Conservation (phyloP, 805 yeast species). For the Tetrapisispora fleetii region DNA sequence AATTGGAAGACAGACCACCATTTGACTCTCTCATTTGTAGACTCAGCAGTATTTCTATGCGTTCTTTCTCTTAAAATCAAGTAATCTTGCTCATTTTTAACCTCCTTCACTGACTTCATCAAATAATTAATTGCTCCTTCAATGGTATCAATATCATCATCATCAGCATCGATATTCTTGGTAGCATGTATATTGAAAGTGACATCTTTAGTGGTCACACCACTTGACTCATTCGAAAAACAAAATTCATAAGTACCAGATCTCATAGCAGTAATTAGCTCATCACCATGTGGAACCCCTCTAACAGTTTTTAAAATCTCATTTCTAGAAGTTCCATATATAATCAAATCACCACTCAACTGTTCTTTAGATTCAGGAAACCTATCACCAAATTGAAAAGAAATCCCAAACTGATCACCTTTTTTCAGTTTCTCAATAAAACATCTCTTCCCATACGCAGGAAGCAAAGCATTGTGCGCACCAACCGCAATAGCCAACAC, state of each 20-base stretch:
- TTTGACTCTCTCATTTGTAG: constrained; percentile 91
- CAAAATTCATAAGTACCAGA: constrained; percentile 79
- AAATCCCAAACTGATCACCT: constrained; percentile 78
- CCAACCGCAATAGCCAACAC: constrained; percentile 4
- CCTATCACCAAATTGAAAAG: constrained; percentile 91
- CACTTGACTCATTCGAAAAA: constrained; percentile 77
- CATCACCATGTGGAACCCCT: constrained; percentile 74
- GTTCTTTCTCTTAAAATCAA: constrained; percentile 93
- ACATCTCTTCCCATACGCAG: constrained; percentile 79
- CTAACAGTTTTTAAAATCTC: constrained; percentile 40
- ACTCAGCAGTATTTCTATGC: constrained; percentile 97
- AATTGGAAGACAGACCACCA: constrained; percentile 97
- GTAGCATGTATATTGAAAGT: constrained; percentile 93
- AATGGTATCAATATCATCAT: constrained; percentile 65
- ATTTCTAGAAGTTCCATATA: constrained; percentile 34
- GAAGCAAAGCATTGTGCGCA: constrained; percentile 77
- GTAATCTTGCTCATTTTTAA: constrained; percentile 84
- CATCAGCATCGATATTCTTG: constrained; percentile 70
- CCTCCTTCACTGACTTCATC: constrained; percentile 68
- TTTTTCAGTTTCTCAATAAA: constrained; percentile 73
- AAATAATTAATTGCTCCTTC: constrained; percentile 76
- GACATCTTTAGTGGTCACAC: constrained; percentile 72
- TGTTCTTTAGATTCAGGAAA: constrained; percentile 62
- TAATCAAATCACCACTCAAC: constrained; percentile 56
- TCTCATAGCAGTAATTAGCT: constrained; percentile 50